Conservation (phyloP, 2,329 filamentous ascomycete species). For the Cladophialophora carrionii region DNA sequence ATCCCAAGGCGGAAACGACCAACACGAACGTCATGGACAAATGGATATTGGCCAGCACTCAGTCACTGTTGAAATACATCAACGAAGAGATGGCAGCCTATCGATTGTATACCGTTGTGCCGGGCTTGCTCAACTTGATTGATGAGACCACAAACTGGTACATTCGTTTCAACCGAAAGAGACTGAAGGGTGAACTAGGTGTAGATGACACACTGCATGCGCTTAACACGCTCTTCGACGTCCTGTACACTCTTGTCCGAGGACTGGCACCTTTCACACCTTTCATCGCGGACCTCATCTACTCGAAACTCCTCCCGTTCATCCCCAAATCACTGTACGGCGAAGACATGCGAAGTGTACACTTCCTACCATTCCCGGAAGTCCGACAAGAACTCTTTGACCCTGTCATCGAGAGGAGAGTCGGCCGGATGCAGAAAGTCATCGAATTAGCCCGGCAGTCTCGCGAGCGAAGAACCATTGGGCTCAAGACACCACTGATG, state of each 20-base stretch:
- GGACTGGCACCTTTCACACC: slow-evolving; percentile 93
- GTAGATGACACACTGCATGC: slow-evolving; percentile 85
- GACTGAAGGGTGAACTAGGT: slow-evolving; percentile 84
- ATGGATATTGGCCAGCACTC: slow-evolving; percentile 86
- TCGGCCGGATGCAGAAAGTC: slow-evolving; percentile 90
- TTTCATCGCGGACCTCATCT: slow-evolving; percentile 94
- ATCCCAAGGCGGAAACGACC: slow-evolving; percentile 69
- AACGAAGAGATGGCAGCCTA: slow-evolving; percentile 82
- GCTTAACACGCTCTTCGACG: slow-evolving; percentile 90
- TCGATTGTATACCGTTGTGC: slow-evolving; percentile 82
- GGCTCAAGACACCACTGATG: slow-evolving; percentile 88
- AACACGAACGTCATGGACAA: slow-evolving; percentile 88
- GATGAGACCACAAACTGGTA: slow-evolving; percentile 94
- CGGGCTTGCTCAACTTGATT: slow-evolving; percentile 74
- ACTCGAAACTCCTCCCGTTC: slow-evolving; percentile 76
- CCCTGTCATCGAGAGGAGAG: slow-evolving; percentile 79
- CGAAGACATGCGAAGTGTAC: slow-evolving; percentile 80
- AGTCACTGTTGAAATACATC: slow-evolving; percentile 81
- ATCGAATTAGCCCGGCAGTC: slow-evolving; percentile 88
- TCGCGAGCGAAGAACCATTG: slow-evolving; percentile 80
- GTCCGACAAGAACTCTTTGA: slow-evolving; percentile 89
- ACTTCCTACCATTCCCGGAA: slow-evolving; percentile 88
- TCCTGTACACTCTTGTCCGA: slow-evolving; percentile 84
- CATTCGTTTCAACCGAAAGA: slow-evolving; percentile 83
- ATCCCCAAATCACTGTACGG: slow-evolving; percentile 73